Conservation (phyloP, 495 filamentous ascomycete species). For the Astrothelium macrocarpum region DNA sequence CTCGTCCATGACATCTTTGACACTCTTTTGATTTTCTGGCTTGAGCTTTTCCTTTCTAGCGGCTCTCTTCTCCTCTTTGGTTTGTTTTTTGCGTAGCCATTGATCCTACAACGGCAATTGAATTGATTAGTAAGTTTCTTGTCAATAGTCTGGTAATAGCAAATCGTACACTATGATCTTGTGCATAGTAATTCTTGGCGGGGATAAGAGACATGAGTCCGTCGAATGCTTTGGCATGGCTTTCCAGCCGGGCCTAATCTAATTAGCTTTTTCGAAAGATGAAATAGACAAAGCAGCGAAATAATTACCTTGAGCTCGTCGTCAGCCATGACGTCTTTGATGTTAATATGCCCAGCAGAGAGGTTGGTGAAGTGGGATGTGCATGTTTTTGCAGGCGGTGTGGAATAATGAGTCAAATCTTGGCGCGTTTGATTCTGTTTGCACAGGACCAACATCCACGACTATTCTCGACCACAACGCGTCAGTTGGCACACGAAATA, state of each 20-base stretch:
- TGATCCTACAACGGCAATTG: conserved; percentile 24
- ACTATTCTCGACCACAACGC: too few species aligned
- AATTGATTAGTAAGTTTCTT: not conserved
- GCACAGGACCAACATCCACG: too few species aligned
- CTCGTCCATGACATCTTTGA: conserved; percentile 58
- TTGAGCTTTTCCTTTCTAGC: conserved; percentile 64
- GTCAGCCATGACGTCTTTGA: conserved; percentile 11
- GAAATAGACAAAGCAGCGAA: conserved; percentile 14
- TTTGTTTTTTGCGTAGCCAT: conserved; percentile 39
- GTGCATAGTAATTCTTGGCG: conserved; percentile 82
- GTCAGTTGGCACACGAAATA: too few species aligned
- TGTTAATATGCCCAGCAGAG: too few species aligned
- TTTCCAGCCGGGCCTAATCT: conserved; percentile 68
- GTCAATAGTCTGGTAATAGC: conserved; percentile 8
- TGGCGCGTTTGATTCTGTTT: conserved; percentile 9
- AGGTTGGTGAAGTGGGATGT: conserved; percentile 6
- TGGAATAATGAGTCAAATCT: not conserved
- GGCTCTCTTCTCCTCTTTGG: conserved; percentile 25
- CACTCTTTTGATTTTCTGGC: conserved; percentile 44
- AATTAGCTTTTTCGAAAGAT: conserved; percentile 13
- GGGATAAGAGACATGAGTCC: conserved; percentile 87
- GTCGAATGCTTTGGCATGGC: conserved; percentile 80
- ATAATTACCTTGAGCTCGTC: conserved; percentile 24
- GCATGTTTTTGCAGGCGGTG: conserved; percentile 7
- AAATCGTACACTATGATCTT: conserved; percentile 69